Percentiles rank a stretch among this genome's conserved stretches.
phyloP scores from a whole-genome alignment of 768 basidiomycete species.

The Rhodocollybia butyracea region DNA sequence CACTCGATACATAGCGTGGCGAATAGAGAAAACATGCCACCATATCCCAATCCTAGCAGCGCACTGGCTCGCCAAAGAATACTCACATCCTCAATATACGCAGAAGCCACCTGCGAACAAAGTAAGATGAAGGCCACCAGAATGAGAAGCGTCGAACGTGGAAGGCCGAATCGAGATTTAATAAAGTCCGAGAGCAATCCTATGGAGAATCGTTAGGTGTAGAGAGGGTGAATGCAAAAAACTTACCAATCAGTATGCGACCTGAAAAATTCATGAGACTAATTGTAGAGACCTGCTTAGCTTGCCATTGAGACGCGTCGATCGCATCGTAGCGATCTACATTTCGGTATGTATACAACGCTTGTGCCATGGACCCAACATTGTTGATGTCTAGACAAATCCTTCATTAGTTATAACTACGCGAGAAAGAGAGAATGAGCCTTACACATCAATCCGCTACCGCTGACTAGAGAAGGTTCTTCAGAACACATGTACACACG shows the following conservation, averaged over 20 bases:
- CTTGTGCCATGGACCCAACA: slow-evolving; percentile 76
- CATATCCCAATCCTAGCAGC: slow-evolving; percentile 66
- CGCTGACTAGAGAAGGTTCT: slow-evolving; percentile 48
- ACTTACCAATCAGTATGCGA: slow-evolving; percentile 68
- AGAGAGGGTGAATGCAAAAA: not conserved
- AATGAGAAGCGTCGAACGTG: slow-evolving; percentile 68
- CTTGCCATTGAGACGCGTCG: slow-evolving; percentile 72
- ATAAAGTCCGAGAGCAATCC: slow-evolving; percentile 69
- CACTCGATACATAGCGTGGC: slow-evolving; percentile 83
- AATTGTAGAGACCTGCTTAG: slow-evolving; percentile 78
- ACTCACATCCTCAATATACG: slow-evolving; percentile 51
- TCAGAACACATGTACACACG: not conserved
- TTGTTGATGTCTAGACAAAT: slow-evolving; percentile 70
- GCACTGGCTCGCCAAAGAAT: slow-evolving; percentile 63
- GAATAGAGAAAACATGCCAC: slow-evolving; percentile 65
- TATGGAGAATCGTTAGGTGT: slow-evolving; percentile 17
- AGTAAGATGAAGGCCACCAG: slow-evolving; percentile 68
- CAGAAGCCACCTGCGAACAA: slow-evolving; percentile 63
- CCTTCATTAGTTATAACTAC: not conserved
- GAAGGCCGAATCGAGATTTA: slow-evolving; percentile 53
- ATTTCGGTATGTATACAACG: slow-evolving; percentile 58
- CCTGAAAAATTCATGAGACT: slow-evolving; percentile 81
- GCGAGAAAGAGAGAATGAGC: slow-evolving; percentile 16
- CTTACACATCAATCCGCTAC: slow-evolving; percentile 82
- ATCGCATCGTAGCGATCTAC: slow-evolving; percentile 57